phyloP scores from a whole-genome alignment of 768 basidiomycete genomes.

The Postia placenta region DNA sequence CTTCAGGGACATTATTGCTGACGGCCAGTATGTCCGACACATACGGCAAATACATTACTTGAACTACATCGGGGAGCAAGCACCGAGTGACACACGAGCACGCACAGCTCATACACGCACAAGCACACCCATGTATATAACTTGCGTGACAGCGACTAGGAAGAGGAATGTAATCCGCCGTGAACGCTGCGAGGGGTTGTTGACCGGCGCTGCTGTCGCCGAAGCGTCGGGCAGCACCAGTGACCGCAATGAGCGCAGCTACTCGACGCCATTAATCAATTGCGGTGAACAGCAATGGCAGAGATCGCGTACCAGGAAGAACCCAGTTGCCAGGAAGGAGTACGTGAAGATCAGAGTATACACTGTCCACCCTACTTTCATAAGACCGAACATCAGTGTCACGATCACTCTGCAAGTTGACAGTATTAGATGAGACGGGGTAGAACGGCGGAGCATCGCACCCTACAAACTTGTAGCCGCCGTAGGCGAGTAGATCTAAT shows the following conservation, averaged over 20 bases:
- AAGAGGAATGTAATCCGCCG: conserved; percentile 87
- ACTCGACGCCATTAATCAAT: conserved; percentile 44
- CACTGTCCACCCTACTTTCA: conserved; percentile 54
- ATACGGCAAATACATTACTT: too few species aligned
- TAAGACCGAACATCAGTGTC: conserved; percentile 65
- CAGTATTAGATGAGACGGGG: neutral
- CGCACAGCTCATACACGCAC: conserved; percentile 54
- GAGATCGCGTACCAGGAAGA: conserved; percentile 70
- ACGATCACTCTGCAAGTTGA: conserved; percentile 70
- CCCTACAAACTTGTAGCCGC: conserved; percentile 98
- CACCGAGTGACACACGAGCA: too few species aligned
- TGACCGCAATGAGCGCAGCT: conserved; percentile 91
- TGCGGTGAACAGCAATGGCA: conserved; percentile 83
- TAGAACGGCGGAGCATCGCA: too few species aligned
- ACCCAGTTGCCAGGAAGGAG: conserved; percentile 81
- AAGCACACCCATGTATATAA: conserved; percentile 81
- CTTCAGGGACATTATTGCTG: too few species aligned
- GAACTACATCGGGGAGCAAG: too few species aligned
- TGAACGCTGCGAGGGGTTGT: conserved; percentile 74
- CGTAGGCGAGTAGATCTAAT: conserved; percentile 84
- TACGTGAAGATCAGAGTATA: conserved; percentile 77
- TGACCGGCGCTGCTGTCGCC: conserved; percentile 52
- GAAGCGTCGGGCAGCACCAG: conserved; percentile 83
- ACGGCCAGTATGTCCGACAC: too few species aligned
- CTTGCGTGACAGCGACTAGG: conserved; percentile 74